Evolutionary conservation across 768 basidiomycete genomes (phyloP).

Genomic region (Paxillus rubicundulus): DNA sequence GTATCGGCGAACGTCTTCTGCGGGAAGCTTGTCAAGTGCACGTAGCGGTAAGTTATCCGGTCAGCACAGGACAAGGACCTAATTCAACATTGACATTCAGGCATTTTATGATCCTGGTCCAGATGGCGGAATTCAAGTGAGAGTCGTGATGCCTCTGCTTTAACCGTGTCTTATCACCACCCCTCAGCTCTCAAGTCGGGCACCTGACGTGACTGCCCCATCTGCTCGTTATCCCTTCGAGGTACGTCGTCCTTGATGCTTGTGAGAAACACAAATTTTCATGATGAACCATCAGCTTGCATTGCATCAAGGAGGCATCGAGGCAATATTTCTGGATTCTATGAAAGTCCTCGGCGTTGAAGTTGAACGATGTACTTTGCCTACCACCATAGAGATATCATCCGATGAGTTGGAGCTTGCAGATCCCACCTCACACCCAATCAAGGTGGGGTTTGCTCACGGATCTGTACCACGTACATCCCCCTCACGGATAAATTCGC

Average conservation of each 20-base stretch:
- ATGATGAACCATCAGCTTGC: slow-evolving; percentile 17
- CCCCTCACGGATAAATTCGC: slow-evolving; percentile 2
- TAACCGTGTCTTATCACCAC: background rate
- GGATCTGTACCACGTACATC: background rate
- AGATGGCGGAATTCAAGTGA: slow-evolving; percentile 59
- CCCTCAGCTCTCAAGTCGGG: slow-evolving; percentile 56
- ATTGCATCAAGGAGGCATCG: slow-evolving; percentile 36
- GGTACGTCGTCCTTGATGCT: slow-evolving; percentile 32
- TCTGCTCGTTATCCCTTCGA: slow-evolving; percentile 71
- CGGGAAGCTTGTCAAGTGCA: slow-evolving; percentile 64
- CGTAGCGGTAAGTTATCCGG: slow-evolving; percentile 49
- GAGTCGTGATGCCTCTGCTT: background rate
- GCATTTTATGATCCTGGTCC: slow-evolving; percentile 72
- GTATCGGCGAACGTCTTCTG: slow-evolving; percentile 60
- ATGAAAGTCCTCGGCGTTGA: slow-evolving; percentile 29
- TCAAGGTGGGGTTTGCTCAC: slow-evolving; percentile 14
- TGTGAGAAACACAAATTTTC: background rate
- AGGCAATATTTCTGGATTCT: slow-evolving; percentile 34
- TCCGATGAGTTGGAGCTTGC: slow-evolving; percentile 18
- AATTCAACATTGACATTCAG: slow-evolving; percentile 33
- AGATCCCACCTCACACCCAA: slow-evolving; percentile 20
- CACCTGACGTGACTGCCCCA: slow-evolving; percentile 56
- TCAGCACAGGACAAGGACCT: background rate
- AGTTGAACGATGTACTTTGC: slow-evolving; percentile 33
- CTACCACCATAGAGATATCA: slow-evolving; percentile 30